Evolutionary conservation across 768 basidiomycete species (phyloP), one percentile per base, ranked within the genome.

Genomic region (Galerina marginata): DNA sequence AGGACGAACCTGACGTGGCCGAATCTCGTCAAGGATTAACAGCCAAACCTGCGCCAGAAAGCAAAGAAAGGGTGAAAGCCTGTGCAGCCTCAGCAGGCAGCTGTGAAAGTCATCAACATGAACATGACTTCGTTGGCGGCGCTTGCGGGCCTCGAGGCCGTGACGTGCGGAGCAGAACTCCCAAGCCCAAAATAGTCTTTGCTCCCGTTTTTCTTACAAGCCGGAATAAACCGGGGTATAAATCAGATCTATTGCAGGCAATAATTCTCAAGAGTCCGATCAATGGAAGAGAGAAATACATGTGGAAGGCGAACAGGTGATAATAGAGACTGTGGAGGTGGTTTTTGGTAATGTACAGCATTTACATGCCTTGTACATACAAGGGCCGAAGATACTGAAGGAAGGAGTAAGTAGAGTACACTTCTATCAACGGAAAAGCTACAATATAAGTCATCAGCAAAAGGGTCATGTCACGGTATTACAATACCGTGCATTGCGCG

Each of bases 131-230:
- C 42, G 12, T 53, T 53, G 36, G 48, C 63, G 63, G 58, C 50
- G 55, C 57, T 59, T 61, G 38, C 62, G 57, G 59, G 60, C 63
- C 66, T 64, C 63, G 56, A 64, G 66, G 66, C 66, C 59, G 58
- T 45, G 37, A 37, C 44, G 37, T 37, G 42, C 52, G 59, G 59
- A 26, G 39, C 37, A 53, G 60, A 57, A 23, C 47, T 53, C 57
- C 56, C 58, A 43, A 5, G 14, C 23, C 46, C 42, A 44, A 48
- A 57, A 57, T 57, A 53, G 51, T 10, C 16, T 11, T 23, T 20
- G 51, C 15, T 40, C 12, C 39, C 25, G 37, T 51, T 51, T 38
- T n/a, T 39, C 7, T 9, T 15, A 15, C 42, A 29, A 29, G 15
- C 48, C 6, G 26, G 29, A 33, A 33, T 33, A 33, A 33, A 20